Percentiles rank a stretch among this genome's conserved stretches.
These are phyloP conservation scores for Sphagnum fallax DNA, from an alignment of 228 moss, liverwort and hornwort species.

Conservation along the genomic window DNA sequence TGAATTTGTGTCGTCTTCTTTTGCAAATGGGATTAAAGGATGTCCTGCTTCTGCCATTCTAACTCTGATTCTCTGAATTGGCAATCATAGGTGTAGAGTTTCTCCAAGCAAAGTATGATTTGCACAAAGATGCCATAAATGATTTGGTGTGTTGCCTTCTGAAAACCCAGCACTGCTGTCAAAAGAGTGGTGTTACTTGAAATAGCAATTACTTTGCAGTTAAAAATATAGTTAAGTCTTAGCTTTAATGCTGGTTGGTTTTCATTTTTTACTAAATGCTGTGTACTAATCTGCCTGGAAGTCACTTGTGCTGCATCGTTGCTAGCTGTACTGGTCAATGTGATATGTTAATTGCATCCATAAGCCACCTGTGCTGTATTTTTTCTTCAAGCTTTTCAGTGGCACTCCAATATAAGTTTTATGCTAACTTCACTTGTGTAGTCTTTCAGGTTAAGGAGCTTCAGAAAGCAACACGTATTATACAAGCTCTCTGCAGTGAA, in stretches of 20 bases:
- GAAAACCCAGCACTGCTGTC: background rate
- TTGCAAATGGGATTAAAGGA: background rate
- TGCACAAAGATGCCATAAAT: conserved; percentile 63
- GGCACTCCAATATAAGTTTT: too few species aligned
- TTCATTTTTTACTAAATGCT: too few species aligned
- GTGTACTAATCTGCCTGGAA: too few species aligned
- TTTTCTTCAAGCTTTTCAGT: too few species aligned
- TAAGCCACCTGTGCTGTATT: too few species aligned
- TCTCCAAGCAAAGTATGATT: conserved; percentile 61
- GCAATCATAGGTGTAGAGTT: conserved; percentile 64
- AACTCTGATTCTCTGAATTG: background rate
- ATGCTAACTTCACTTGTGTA: too few species aligned
- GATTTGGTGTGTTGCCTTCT: conserved; percentile 31
- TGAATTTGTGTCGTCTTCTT: background rate
- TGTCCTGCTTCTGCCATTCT: background rate
- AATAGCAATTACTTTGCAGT: background rate
- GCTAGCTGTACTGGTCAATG: too few species aligned
- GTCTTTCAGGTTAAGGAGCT: conserved; percentile 60
- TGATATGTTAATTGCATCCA: too few species aligned
- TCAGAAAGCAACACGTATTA: conserved; percentile 72
- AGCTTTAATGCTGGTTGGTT: background rate
- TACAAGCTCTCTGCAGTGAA: conserved; percentile 82
- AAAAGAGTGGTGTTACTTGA: background rate
- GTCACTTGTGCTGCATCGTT: too few species aligned
- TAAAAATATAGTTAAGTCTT: background rate